Conservation (phyloP, 306 rosid species). For the Cicer pinnatifidum region DNA sequence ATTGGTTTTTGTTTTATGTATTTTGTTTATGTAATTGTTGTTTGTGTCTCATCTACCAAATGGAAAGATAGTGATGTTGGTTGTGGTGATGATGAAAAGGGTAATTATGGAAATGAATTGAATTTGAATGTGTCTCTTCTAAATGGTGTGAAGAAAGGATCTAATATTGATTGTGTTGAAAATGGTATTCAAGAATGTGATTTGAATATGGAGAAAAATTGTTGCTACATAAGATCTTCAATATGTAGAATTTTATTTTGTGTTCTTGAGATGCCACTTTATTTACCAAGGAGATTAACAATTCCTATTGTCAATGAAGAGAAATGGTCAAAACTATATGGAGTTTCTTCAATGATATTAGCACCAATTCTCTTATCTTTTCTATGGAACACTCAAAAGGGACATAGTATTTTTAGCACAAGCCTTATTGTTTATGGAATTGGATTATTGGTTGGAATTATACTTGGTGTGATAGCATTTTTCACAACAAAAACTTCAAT, state of each 20-base stretch:
- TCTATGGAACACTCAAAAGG: slow-evolving; percentile 37
- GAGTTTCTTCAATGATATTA: slow-evolving; percentile 45
- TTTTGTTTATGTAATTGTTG: slow-evolving; percentile 45
- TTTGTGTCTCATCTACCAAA: slow-evolving; percentile 42
- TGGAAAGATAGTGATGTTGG: slow-evolving; percentile 6
- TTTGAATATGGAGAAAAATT: slow-evolving; percentile 27
- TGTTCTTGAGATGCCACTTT: slow-evolving; percentile 48
- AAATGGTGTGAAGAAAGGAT: slow-evolving; percentile 38
- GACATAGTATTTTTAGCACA: slow-evolving; percentile 15
- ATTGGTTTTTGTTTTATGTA: slow-evolving; percentile 50
- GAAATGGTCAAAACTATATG: slow-evolving; percentile 53
- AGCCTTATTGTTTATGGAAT: slow-evolving; percentile 39
- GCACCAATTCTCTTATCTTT: slow-evolving; percentile 48
- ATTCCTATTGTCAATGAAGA: slow-evolving; percentile 49
- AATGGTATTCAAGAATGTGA: slow-evolving; percentile 34
- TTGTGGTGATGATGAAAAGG: slow-evolving; percentile 38
- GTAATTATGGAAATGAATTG: slow-evolving; percentile 41
- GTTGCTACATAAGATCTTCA: slow-evolving; percentile 33
- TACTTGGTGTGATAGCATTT: slow-evolving; percentile 44
- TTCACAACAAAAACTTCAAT: slow-evolving; percentile 36
- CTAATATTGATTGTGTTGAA: slow-evolving; percentile 29
- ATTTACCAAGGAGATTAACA: slow-evolving; percentile 49
- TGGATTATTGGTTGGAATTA: slow-evolving; percentile 43
- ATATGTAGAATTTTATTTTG: slow-evolving; percentile 22
- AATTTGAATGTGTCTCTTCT: slow-evolving; percentile 50